phyloP scores from a whole-genome alignment of 805 yeast genomes.

The Jamesozyma spencerorum region DNA sequence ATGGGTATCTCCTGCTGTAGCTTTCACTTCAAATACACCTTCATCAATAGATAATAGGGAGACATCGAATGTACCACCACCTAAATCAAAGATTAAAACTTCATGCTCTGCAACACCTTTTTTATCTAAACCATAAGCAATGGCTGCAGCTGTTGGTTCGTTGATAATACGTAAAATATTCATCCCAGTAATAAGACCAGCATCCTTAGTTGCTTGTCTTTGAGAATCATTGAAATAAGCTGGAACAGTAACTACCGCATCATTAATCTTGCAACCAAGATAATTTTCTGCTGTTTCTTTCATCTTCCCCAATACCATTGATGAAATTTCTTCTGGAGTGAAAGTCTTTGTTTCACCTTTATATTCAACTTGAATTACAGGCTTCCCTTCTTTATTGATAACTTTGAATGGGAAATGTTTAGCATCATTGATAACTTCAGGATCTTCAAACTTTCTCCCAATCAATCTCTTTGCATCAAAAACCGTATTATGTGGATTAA shows the following conservation, averaged over 20 bases:
- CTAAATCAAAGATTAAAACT: slow-evolving; percentile 84
- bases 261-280: slow-evolving; percentile 68
- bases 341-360: slow-evolving; percentile 76
- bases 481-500: slow-evolving; percentile 83
- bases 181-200: slow-evolving; percentile 89
- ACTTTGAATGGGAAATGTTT: slow-evolving; percentile 83
- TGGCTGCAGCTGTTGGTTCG: slow-evolving; percentile 95
- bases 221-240: slow-evolving; percentile 92
- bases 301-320: slow-evolving; percentile 84
- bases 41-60: slow-evolving; percentile 83
- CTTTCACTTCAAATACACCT: slow-evolving; percentile 92
- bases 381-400: slow-evolving; percentile 60
- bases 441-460: slow-evolving; percentile 75
- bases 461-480: slow-evolving; percentile 86
- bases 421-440: slow-evolving; percentile 66
- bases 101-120: slow-evolving; percentile 69
- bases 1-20: slow-evolving; percentile 60
- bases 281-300: slow-evolving; percentile 82
- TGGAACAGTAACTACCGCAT: slow-evolving; percentile 88
- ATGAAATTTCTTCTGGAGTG: slow-evolving; percentile 88
- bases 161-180: slow-evolving; percentile 82
- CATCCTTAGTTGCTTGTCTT: slow-evolving; percentile 91
- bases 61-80: slow-evolving; percentile 97
- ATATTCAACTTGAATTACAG: slow-evolving; percentile 70
- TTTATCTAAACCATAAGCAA: slow-evolving; percentile 87